A percentile compares a stretch with the other conserved stretches of the same genome.
phyloP scores from a whole-genome alignment of 306 rosid species.

The Benincasa hispida region DNA sequence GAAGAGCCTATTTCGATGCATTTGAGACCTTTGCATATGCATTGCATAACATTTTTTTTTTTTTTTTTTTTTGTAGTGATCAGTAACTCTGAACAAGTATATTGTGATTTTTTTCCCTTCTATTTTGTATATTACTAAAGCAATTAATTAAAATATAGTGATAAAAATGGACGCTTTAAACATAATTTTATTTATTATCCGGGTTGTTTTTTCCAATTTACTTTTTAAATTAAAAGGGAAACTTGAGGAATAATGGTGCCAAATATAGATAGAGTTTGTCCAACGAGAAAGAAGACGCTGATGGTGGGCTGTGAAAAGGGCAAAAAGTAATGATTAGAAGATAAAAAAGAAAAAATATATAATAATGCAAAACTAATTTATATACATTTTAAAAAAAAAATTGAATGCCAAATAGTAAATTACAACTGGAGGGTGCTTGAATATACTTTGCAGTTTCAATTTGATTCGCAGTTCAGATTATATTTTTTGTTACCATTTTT shows the following conservation, averaged over 20 bases:
- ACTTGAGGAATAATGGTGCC: background rate
- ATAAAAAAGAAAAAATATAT: background rate
- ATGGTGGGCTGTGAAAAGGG: background rate
- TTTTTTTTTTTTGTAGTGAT: too few relatives aligned
- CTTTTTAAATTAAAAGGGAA: background rate
- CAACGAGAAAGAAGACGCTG: background rate
- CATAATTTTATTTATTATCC: background rate
- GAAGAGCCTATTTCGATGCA: too few relatives aligned
- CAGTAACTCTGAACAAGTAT: too few relatives aligned
- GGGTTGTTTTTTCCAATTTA: background rate
- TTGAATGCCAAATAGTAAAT: background rate
- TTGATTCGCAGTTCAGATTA: too few relatives aligned
- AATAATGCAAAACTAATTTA: background rate
- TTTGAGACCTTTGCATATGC: too few relatives aligned
- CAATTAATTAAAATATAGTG: too few relatives aligned
- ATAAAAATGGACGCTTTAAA: background rate
- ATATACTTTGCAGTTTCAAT: too few relatives aligned
- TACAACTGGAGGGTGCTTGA: too few relatives aligned
- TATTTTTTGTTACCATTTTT: too few relatives aligned
- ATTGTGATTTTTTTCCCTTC: too few relatives aligned
- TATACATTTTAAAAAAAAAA: background rate
- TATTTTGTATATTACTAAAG: background rate
- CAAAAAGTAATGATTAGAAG: background rate
- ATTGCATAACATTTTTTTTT: too few relatives aligned
- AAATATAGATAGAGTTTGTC: background rate